A percentile compares a stretch with the other conserved stretches of the same genome.
Conservation (phyloP, 805 yeast species). For the Teunomyces aglyptinius region DNA sequence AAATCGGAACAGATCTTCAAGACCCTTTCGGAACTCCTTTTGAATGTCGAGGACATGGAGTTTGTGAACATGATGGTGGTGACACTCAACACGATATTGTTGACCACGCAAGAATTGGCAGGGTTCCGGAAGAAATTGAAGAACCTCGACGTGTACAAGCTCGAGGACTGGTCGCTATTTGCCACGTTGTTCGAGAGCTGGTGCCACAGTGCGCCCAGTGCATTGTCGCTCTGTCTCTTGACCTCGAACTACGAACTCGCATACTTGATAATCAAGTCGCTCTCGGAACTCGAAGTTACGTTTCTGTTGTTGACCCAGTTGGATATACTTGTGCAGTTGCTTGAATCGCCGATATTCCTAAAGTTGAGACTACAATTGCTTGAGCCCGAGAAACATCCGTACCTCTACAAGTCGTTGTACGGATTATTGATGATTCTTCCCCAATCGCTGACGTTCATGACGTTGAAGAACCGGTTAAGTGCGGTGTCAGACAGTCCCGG, state of each 20-base stretch:
- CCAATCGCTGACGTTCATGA: conserved; percentile 86
- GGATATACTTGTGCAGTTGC: conserved; percentile 82
- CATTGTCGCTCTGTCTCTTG: conserved; percentile 76
- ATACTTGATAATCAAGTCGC: conserved; percentile 72
- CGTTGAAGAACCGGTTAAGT: conserved; percentile 71
- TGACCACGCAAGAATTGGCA: conserved; percentile 80
- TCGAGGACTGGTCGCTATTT: conserved; percentile 68
- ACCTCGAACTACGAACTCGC: conserved; percentile 90
- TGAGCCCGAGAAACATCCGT: conserved; percentile 81
- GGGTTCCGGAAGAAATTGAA: conserved; percentile 65
- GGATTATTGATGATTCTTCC: conserved; percentile 93
- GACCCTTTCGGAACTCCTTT: conserved; percentile 73
- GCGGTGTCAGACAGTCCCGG: conserved; percentile 45
- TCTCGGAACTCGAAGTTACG: conserved; percentile 79
- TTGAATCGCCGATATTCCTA: conserved; percentile 92
- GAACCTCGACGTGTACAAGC: conserved; percentile 48
- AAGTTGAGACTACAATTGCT: conserved; percentile 82
- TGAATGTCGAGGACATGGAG: conserved; percentile 48
- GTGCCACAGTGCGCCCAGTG: conserved; percentile 90
- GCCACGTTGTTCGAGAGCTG: conserved; percentile 79
- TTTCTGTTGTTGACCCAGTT: conserved; percentile 79
- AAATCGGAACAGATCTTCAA: conserved; percentile 82
- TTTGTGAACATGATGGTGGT: conserved; percentile 83
- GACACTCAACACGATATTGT: conserved; percentile 77
- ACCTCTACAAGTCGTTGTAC: conserved; percentile 79